A percentile compares a stretch with the other conserved stretches of the same genome.
Conservation (phyloP, 805 yeast genomes). For the Monosporozyma aerobia region DNA sequence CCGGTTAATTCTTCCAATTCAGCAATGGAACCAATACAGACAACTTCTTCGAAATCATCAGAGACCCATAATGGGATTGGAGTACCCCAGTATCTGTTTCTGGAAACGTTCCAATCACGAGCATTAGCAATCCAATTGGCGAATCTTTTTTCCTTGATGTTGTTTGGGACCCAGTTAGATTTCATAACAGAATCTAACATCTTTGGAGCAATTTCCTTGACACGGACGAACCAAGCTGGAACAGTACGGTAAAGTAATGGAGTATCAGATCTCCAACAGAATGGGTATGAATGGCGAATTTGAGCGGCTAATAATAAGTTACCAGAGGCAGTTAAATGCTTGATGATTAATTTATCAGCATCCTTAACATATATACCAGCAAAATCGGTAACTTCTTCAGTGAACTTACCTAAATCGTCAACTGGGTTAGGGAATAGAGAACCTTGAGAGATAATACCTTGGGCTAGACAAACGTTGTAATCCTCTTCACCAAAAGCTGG, state of each 20-base stretch:
- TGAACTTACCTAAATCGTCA: constrained; percentile 85
- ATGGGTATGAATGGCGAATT: constrained; percentile 92
- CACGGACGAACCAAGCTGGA: constrained; percentile 97
- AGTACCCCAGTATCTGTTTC: constrained; percentile 99
- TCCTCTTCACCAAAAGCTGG: constrained; percentile 99
- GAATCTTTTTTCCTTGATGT: constrained; percentile 88
- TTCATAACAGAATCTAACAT: constrained; percentile 77
- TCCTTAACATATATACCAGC: constrained; percentile 86
- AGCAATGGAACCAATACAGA: constrained; percentile 84
- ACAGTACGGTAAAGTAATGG: constrained; percentile 93
- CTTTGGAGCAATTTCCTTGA: constrained; percentile 76
- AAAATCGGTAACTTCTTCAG: constrained; percentile 62
- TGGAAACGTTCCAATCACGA: constrained; percentile 97
- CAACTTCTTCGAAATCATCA: constrained; percentile 86
- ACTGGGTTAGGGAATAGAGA: constrained; percentile 84
- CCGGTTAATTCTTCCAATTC: constrained; percentile 85
- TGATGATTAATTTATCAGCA: constrained; percentile 87
- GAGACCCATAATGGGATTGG: constrained; percentile 97
- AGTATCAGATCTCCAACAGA: constrained; percentile 99
- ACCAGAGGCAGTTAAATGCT: constrained; percentile 69
- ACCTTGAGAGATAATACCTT: constrained; percentile 65
- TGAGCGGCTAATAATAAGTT: constrained; percentile 68
- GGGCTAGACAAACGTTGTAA: constrained; percentile 69
- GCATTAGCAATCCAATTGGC: constrained; percentile 98
- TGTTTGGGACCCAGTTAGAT: constrained; percentile 91